Base-by-base conservation (phyloP, 192 early-diverging fungal genomes). In the Coemansia javaensis region DNA sequence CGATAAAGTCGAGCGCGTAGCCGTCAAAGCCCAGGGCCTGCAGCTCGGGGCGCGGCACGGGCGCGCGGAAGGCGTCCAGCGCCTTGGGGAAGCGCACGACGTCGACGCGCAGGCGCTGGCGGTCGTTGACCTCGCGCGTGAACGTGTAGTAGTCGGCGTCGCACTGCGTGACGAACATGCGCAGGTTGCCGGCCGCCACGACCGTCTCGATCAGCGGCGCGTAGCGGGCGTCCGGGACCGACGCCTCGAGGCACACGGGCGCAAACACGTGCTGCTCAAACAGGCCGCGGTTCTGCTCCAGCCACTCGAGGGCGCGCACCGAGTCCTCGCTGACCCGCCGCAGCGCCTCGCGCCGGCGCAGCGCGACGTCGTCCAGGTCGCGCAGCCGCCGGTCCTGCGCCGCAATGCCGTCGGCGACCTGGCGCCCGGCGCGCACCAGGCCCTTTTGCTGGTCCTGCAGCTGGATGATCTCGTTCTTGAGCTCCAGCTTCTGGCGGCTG, bases 131-230 rank as follows among this genome's bases (percentile, higher is more conserved):
- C 45, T 86, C 77, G 10, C 66, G 50, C 6, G 83, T 83, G 23
- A 97, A 73, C 8, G 47, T 44, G 4, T 79, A 44, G 64, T 97
- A 97, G 60, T 97, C 94, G 23, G 77, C 78, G 41, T 83, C 59
- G 18, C 81, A 72, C 57, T 91, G 85, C 24, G 82, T 82, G 0
- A 94, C 82, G 66, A 92, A 93, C 6, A 76, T 86, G 79, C 91
- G 77, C 73, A 52, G 84, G 44, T 53, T 73, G 48, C 47, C 53
- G 36, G 11, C 44, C 12, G 32, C 35, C 31, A 79, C 56, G 23
- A 74, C 44, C 2, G 67, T 50, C 44, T 97, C 94, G 11, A 97
- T 46, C n/a, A 82, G 72, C 21, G 57, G 45, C 1, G 85, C 85
- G 51, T 81, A 84, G 5, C 49, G 53, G 23, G 67, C 47, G 50